phyloP scores from a whole-genome alignment of 2,329 filamentous ascomycete species.

The Diplodia intermedia region DNA sequence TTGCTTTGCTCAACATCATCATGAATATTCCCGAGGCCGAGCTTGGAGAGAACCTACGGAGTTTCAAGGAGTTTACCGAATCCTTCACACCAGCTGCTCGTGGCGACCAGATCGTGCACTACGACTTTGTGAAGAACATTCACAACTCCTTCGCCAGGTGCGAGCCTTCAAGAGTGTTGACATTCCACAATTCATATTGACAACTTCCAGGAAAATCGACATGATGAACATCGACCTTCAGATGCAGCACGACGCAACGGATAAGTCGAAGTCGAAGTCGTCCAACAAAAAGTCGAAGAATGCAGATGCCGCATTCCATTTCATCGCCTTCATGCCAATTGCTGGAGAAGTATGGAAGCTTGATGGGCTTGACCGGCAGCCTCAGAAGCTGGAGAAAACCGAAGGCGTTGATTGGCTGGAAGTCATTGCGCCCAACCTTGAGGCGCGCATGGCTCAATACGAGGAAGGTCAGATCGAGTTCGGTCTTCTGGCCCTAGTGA shows the following conservation, averaged over 20 bases:
- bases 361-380: constrained; percentile 79
- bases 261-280: constrained; percentile 31
- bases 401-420: constrained; percentile 68
- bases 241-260: constrained; percentile 54
- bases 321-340: constrained; percentile 84
- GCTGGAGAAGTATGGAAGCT: constrained; percentile 83
- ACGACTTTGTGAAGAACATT: constrained; percentile 76
- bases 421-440: constrained; percentile 69
- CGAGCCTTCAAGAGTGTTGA: constrained; percentile 32
- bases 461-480: constrained; percentile 73
- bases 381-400: constrained; percentile 50
- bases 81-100: constrained; percentile 73
- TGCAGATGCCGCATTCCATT: constrained; percentile 77
- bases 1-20: constrained; percentile 89
- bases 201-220: constrained; percentile 69
- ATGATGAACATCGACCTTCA: constrained; percentile 72
- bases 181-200: neutral
- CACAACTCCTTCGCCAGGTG: constrained; percentile 88
- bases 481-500: constrained; percentile 76
- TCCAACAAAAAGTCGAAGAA: constrained; percentile 28
- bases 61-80: constrained; percentile 76
- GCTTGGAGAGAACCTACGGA: constrained; percentile 72
- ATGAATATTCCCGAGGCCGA: constrained; percentile 76
- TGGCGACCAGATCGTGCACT: constrained; percentile 76
- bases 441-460: constrained; percentile 65